A percentile compares a stretch with the other conserved stretches of the same genome.
Evolutionary conservation across 495 filamentous ascomycete species (phyloP).

Genomic region (Aspergillus nanangensis): DNA sequence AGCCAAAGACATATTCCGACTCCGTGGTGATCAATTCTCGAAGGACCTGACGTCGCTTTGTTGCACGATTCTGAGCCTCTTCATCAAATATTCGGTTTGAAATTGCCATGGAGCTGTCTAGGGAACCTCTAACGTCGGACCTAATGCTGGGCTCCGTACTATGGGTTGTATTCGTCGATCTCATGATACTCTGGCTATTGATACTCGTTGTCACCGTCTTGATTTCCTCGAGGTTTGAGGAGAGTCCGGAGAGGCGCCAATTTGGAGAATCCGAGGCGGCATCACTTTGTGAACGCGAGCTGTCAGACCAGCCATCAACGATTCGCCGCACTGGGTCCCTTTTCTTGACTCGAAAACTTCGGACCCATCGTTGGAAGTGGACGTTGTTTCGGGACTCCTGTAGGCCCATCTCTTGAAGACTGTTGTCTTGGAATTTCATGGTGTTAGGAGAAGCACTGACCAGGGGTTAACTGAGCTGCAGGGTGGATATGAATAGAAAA

Average conservation of each 20-base stretch:
- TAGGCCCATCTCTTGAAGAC: too few relatives aligned
- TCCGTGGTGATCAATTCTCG: constrained; percentile 84
- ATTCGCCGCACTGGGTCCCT: constrained; percentile 18
- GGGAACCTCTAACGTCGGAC: constrained; percentile 55
- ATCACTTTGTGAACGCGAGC: constrained; percentile 20
- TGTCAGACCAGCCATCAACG: constrained; percentile 43
- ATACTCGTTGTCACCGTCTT: constrained; percentile 74
- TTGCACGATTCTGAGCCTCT: constrained; percentile 62
- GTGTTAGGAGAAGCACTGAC: too few relatives aligned
- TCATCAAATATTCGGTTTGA: constrained; percentile 58
- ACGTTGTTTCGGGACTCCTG: too few relatives aligned
- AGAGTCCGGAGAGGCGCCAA: constrained; percentile 64
- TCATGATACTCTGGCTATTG: constrained; percentile 60
- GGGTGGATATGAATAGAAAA: too few relatives aligned
- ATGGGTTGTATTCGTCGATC: constrained; percentile 53
- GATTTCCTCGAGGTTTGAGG: constrained; percentile 69
- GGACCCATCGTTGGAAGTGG: constrained; percentile 47
- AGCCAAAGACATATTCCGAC: constrained; percentile 80
- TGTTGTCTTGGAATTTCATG: too few relatives aligned
- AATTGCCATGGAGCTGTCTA: constrained; percentile 58
- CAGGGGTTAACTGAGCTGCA: too few relatives aligned
- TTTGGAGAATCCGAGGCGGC: constrained; percentile 33
- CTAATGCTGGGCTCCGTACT: constrained; percentile 49
- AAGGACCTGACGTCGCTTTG: constrained; percentile 71
- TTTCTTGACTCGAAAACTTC: constrained; percentile 44